Percentiles rank a stretch among this genome's conserved stretches.
Evolutionary conservation across 352 stramenopile species (phyloP).

Genomic region (Pilasporangium apinafurcum): DNA sequence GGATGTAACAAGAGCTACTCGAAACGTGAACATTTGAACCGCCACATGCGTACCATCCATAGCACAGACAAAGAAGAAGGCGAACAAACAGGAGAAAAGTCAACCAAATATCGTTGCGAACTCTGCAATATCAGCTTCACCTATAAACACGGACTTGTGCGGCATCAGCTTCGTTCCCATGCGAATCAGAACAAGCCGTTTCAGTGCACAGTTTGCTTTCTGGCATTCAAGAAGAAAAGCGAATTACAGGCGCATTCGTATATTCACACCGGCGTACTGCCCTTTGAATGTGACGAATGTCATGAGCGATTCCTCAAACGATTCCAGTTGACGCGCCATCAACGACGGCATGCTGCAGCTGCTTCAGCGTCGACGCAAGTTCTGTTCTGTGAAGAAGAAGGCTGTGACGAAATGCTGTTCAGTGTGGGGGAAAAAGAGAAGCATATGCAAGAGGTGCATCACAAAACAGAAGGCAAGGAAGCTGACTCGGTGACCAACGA

Average conservation of each 20-base stretch:
- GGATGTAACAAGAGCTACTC: constrained; percentile 53
- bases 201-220: constrained; percentile 48
- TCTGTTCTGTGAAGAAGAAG: constrained; percentile 30
- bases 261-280: constrained; percentile 66
- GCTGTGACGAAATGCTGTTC: constrained; percentile 54
- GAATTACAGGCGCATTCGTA: constrained; percentile 69
- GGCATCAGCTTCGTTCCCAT: constrained; percentile 45
- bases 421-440: constrained; percentile 28
- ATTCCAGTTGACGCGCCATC: constrained; percentile 48
- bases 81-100: constrained; percentile 35
- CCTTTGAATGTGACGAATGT: constrained; percentile 67
- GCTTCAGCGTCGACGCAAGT: constrained; percentile 30
- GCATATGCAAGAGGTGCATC: constrained; percentile 32
- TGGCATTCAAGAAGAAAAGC: constrained; percentile 79
- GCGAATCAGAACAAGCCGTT: constrained; percentile 49
- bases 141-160: constrained; percentile 62
- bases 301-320: constrained; percentile 52
- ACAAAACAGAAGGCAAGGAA: background rate
- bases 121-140: constrained; percentile 49
- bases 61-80: constrained; percentile 8
- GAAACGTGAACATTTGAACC: constrained; percentile 55
- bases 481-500: background rate
- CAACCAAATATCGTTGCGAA: constrained; percentile 51
- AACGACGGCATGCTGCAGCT: constrained; percentile 20
- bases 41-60: constrained; percentile 45